A percentile compares a stretch with the other conserved stretches of the same genome.
Conservation (phyloP, 345 rosid species). For the Euphorbia tirucalli region DNA sequence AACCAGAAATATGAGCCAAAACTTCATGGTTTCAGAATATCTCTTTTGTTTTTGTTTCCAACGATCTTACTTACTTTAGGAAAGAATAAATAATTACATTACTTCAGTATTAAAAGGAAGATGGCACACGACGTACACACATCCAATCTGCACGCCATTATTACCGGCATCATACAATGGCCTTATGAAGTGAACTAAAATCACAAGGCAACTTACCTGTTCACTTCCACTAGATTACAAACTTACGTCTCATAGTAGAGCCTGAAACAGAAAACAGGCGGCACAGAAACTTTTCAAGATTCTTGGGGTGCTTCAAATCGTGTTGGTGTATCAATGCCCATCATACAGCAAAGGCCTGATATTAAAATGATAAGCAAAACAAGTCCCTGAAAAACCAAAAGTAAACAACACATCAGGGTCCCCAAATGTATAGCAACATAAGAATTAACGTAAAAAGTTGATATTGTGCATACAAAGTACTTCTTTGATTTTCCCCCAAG, state of each 20-base stretch:
- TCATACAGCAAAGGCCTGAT: slow-evolving; percentile 95
- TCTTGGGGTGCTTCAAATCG: slow-evolving; percentile 97
- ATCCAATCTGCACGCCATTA: slow-evolving; percentile 9
- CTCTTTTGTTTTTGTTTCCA: not conserved
- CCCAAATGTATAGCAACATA: not conserved
- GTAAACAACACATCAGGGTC: slow-evolving; percentile 23
- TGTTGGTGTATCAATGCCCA: slow-evolving; percentile 92
- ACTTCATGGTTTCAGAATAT: not conserved
- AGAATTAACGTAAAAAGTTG: not conserved
- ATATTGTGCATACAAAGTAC: not conserved
- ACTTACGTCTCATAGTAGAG: slow-evolving; percentile 26
- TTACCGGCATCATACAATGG: slow-evolving; percentile 18
- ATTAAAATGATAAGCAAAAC: slow-evolving; percentile 81
- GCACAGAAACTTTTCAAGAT: slow-evolving; percentile 36
- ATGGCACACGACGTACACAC: slow-evolving; percentile 1
- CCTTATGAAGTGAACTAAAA: slow-evolving; percentile 8
- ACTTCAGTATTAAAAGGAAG: not conserved
- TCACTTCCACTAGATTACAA: slow-evolving; percentile 26
- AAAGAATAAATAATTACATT: not conserved
- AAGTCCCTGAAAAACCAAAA: slow-evolving; percentile 62
- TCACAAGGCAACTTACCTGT: slow-evolving; percentile 17
- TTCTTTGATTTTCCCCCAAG: not conserved
- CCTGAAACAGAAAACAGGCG: slow-evolving; percentile 11
- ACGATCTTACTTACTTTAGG: not conserved
- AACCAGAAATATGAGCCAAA: not conserved